Base-by-base conservation (phyloP, 1,139 yeast species). In the Lodderomyces pseudojiufengensis region DNA sequence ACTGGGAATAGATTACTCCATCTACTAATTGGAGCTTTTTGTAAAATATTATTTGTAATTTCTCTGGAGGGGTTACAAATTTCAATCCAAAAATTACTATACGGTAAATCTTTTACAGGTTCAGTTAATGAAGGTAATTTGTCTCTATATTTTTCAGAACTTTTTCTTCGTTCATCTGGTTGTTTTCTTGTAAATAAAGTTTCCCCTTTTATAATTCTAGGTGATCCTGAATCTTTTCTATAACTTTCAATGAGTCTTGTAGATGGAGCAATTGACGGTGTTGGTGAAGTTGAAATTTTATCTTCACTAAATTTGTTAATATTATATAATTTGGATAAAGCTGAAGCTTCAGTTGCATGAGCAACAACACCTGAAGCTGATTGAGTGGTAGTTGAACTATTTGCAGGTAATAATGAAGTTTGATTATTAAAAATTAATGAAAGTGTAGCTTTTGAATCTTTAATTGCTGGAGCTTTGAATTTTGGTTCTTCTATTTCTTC, bases 1-100 rank as follows among this genome's bases (percentile, higher is more conserved):
- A 73, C 70, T 0, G 97, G 95, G 50, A 86, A 85, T 0, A 86
- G 94, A 56, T 84, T 87, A 38, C 80, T 81, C 98, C 98, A 94
- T 43, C 95, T 73, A 31, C 72, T 64, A 7, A 48, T 46, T 24
- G 28, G 85, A 76, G 51, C 40, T 36, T 50, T 55, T 12, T 59
- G 59, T 10, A 65, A 49, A 3, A 68, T 51, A 32, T 76, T 76
- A 1, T 70, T 63, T 36, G 68, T 67, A 18, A 70, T 61, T 20
- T 78, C 78, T 40, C 74, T 73, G 0, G 92, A 82, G 0, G 94
- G 94, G 48, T 84, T 84, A 6, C 65, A 65, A 20, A 85, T 74
- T 31, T 76, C 77, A 5, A 83, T 74, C 87, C 94, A 85, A 47
- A 78, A 67, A 25, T 54, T 50, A 42, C 61, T 59, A 15, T 52